Base-by-base conservation (phyloP, 257 asterid genomes). In the Penstemon davidsonii region DNA sequence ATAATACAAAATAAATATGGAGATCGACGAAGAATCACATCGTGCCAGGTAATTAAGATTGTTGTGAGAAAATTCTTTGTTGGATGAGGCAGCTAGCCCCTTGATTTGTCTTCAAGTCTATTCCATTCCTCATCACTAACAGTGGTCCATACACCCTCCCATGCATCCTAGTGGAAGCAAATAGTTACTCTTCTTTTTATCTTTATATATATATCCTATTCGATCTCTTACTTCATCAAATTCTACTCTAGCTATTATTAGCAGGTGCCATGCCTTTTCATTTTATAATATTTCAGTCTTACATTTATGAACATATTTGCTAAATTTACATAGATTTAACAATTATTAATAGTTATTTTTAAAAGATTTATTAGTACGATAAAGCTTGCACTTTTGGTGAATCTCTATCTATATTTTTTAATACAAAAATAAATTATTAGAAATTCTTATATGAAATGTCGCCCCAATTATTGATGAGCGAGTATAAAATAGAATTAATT, bases 91-190 rank as follows among this genome's bases (percentile, higher is more conserved):
- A 0, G 2, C 33, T n/a, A 58, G 62, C 43, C 62, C 13, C 43
- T 33, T 18, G n/a, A 11, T 75, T 75, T 79, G 76, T 72, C 76
- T 68, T 75, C 73, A 71, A 68, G 46, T 74, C 78, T 37, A 79
- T 87, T 84, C 84, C 83, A 82, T 71, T 44, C 78, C 85, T 82
- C 75, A 47, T 77, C 33, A 25, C 33, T 55, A 67, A 74, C 85
- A 76, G 43, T 82, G 81, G 71, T 88, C 96, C 95, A 87, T 86
- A 69, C 76, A 79, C 77, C 75, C 39, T 80, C 86, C 89, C 18
- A 15, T n/a, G n/a, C 89, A 86, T 84, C 79, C 82, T 65, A 75
- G 41, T 75, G 77, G 83, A 71, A 72, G 5, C 12, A 58, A 19
- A 15, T 9, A 38, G 19, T 59, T 42, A 15, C 15, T 54, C 18